A percentile compares a stretch with the other conserved stretches of the same genome.
Evolutionary conservation across 2,329 filamentous ascomycete genomes (phyloP).

Genomic region (Zymoseptoria passerinii): DNA sequence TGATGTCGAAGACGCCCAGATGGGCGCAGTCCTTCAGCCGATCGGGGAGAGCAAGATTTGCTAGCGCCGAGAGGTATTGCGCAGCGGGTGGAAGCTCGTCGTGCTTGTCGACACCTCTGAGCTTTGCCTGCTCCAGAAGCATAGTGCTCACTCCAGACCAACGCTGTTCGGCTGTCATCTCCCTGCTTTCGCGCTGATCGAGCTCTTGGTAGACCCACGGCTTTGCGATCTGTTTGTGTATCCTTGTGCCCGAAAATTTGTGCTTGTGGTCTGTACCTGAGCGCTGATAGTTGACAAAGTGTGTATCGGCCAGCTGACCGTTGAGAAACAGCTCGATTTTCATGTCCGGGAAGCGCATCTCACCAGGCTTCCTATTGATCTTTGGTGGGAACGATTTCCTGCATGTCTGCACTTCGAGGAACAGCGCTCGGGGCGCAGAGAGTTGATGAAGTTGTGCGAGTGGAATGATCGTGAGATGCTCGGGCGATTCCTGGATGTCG

Average conservation of each 20-base stretch:
- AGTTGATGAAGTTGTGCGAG: neutral
- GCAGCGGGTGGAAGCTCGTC: constrained; percentile 31
- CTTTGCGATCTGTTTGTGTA: constrained; percentile 35
- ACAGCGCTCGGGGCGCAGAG: constrained; percentile 7
- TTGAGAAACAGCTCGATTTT: constrained; percentile 44
- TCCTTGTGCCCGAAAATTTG: constrained; percentile 33
- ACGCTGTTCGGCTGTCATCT: constrained; percentile 20
- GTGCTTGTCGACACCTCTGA: constrained; percentile 27
- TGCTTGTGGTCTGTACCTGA: constrained; percentile 1
- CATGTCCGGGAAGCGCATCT: constrained; percentile 21
- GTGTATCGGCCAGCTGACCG: constrained; percentile 32
- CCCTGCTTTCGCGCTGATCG: constrained; percentile 6
- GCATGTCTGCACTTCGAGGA: constrained; percentile 6
- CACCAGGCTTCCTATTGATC: neutral
- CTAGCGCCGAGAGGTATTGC: constrained; percentile 33
- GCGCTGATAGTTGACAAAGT: constrained; percentile 15
- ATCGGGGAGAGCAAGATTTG: constrained; percentile 32
- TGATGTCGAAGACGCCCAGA: constrained; percentile 25
- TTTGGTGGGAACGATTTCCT: constrained; percentile 1
- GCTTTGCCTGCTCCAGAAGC: constrained; percentile 29
- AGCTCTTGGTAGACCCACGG: constrained; percentile 36
- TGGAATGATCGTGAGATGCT: neutral
- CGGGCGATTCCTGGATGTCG: neutral
- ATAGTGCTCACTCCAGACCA: constrained; percentile 30
- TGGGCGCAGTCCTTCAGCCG: constrained; percentile 22